Evolutionary conservation across 495 filamentous ascomycete species (phyloP).

Genomic region (Trichoderma erinaceum): DNA sequence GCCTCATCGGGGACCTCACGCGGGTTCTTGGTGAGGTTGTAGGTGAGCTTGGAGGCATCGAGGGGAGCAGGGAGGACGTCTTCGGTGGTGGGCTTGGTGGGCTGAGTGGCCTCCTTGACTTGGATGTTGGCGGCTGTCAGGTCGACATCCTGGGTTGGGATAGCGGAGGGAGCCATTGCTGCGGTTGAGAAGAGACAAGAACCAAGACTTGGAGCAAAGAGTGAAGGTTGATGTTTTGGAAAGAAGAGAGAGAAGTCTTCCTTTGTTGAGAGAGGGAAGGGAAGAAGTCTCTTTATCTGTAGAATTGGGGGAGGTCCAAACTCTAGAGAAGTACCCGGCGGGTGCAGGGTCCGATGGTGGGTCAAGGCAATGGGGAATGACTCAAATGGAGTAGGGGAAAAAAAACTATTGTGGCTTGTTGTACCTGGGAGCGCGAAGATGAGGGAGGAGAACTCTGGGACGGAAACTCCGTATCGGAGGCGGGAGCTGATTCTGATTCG

Average conservation of each 20-base stretch:
- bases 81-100: slow-evolving; percentile 20
- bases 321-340: slow-evolving; percentile 5
- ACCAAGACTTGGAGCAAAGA: not conserved
- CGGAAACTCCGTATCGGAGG: not conserved
- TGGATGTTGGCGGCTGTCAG: slow-evolving; percentile 39
- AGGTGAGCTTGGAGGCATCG: slow-evolving; percentile 66
- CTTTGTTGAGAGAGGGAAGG: not conserved
- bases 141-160: slow-evolving; percentile 32
- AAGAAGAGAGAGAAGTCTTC: not conserved
- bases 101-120: slow-evolving; percentile 33
- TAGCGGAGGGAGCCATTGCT: slow-evolving; percentile 30
- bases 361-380: slow-evolving; percentile 11
- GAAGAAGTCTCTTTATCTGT: not conserved
- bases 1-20: slow-evolving; percentile 61
- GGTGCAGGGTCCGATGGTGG: slow-evolving; percentile 1
- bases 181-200: not conserved
- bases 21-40: slow-evolving; percentile 59
- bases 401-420: not conserved
- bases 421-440: not conserved
- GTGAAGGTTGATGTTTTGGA: no score
- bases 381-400: not conserved
- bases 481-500: no score
- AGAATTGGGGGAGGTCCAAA: not conserved
- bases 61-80: slow-evolving; percentile 35
- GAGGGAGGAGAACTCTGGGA: not conserved